phyloP scores from a whole-genome alignment of 306 rosid genomes.

The Vigna radiata region DNA sequence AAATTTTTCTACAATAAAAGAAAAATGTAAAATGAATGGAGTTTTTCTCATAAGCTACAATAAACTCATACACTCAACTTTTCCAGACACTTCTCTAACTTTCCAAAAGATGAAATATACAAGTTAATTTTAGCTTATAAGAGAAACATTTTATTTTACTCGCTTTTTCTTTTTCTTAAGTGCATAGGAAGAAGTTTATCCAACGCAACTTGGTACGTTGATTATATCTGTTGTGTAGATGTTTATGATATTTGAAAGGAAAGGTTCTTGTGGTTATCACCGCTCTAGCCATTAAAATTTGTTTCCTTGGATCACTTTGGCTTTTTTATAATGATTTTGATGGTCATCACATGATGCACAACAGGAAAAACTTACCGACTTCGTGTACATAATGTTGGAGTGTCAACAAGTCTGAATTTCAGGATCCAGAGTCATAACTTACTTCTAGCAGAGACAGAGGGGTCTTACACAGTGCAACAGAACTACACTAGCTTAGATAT shows the following conservation, averaged over 20 bases:
- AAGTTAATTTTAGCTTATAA: background rate
- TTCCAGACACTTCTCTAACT: background rate
- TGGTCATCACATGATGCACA: conserved; percentile 14
- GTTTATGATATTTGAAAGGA: conserved; percentile 2
- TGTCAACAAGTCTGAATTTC: conserved; percentile 91
- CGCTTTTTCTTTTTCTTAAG: background rate
- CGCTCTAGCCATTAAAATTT: conserved; percentile 9
- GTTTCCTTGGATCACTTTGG: background rate
- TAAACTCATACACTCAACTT: background rate
- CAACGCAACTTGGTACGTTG: background rate
- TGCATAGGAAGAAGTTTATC: background rate
- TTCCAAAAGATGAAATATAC: background rate
- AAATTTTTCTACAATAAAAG: background rate
- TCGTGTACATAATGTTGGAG: conserved; percentile 93
- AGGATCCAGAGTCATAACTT: conserved; percentile 93
- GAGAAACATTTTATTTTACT: background rate
- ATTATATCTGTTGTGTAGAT: background rate
- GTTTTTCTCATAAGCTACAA: background rate
- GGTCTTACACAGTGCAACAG: conserved; percentile 94
- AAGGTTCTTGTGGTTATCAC: background rate
- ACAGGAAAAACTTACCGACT: conserved; percentile 92
- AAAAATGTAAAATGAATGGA: background rate
- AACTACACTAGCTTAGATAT: conserved; percentile 94
- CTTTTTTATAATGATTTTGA: conserved; percentile 21
- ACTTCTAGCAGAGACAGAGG: conserved; percentile 92